Percentiles rank a stretch among this genome's conserved stretches.
Conservation (phyloP, 208 protist genomes). For the Herpetomonas muscarum region DNA sequence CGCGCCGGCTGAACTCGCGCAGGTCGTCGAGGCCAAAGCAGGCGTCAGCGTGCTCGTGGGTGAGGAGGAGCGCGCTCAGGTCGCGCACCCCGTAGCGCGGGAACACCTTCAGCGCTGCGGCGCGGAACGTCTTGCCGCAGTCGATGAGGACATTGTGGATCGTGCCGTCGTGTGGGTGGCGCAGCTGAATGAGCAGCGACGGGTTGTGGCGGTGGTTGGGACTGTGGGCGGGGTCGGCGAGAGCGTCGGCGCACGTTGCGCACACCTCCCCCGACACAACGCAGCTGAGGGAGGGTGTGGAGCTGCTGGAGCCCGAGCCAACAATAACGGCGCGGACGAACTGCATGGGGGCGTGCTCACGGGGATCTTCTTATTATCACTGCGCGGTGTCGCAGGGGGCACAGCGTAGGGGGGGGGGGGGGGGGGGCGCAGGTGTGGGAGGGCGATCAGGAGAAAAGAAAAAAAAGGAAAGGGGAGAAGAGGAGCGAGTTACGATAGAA, state of each 20-base stretch:
- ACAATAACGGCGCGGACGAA: slow-evolving; percentile 49
- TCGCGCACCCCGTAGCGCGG: slow-evolving; percentile 21
- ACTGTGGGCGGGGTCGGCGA: slow-evolving; percentile 6
- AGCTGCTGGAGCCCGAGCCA: slow-evolving; percentile 48
- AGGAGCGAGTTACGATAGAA: not conserved
- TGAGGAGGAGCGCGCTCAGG: slow-evolving; percentile 64
- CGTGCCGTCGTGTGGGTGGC: slow-evolving; percentile 34
- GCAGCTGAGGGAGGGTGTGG: slow-evolving; percentile 46
- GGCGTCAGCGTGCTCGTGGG: slow-evolving; percentile 77
- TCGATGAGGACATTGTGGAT: slow-evolving; percentile 64
- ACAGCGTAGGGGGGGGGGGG: slow-evolving; percentile 1
- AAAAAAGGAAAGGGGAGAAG: slow-evolving; percentile 8
- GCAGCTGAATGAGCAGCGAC: slow-evolving; percentile 47
- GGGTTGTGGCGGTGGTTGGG: slow-evolving; percentile 52
- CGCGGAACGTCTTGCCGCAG: slow-evolving; percentile 73
- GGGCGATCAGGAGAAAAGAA: slow-evolving; percentile 11
- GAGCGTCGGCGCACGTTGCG: slow-evolving; percentile 33
- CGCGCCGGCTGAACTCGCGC: slow-evolving; percentile 45
- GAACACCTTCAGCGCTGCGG: slow-evolving; percentile 53
- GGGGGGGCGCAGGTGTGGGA: not conserved
- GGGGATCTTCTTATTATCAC: not conserved
- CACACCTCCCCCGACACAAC: slow-evolving; percentile 24
- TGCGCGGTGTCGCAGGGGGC: not conserved
- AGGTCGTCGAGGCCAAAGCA: slow-evolving; percentile 71
- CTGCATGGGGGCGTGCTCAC: slow-evolving; percentile 31